These are phyloP conservation scores for Rhododendron williamsianum DNA, from an alignment of 148 eudicot species.

Conservation along the genomic window DNA sequence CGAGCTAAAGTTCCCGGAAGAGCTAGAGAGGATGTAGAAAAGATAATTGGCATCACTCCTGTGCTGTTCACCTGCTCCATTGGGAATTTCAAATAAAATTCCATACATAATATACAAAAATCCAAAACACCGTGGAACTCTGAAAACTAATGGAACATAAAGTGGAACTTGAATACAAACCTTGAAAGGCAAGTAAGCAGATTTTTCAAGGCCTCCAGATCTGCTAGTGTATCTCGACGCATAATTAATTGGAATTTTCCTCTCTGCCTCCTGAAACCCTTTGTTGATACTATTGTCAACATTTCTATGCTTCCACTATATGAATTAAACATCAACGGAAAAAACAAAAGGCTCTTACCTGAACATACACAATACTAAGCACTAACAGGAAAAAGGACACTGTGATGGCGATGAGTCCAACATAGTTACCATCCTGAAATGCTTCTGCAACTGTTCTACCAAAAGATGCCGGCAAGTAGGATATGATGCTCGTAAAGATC, in stretches of 20 bases:
- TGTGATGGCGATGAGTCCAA: conserved; percentile 63
- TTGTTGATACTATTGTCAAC: conserved; percentile 21
- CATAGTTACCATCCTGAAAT: conserved; percentile 82
- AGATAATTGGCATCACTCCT: conserved; percentile 99
- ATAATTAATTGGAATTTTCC: conserved; percentile 97
- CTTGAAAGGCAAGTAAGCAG: conserved; percentile 98
- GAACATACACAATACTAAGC: conserved; percentile 96
- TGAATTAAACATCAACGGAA: neutral
- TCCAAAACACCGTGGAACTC: neutral
- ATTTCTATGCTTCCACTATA: conserved; percentile 10
- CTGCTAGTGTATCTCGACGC: conserved; percentile 85
- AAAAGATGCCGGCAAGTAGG: conserved; percentile 95
- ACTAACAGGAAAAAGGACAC: conserved; percentile 72
- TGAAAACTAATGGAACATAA: neutral
- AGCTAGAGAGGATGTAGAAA: conserved; percentile 93
- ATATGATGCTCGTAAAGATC: conserved; percentile 96
- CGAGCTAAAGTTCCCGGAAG: conserved; percentile 97
- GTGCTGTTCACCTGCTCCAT: conserved; percentile 82
- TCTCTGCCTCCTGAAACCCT: conserved; percentile 93
- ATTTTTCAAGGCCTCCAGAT: conserved; percentile 79
- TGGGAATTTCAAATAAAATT: neutral
- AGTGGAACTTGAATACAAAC: conserved; percentile 25
- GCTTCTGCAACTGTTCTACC: conserved; percentile 94
- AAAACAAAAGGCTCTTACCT: conserved; percentile 40
- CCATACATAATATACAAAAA: neutral